These are phyloP conservation scores for Saccharomycopsis hybrid DNA, from an alignment of 1,139 yeast genomes.

Conservation along the genomic window DNA sequence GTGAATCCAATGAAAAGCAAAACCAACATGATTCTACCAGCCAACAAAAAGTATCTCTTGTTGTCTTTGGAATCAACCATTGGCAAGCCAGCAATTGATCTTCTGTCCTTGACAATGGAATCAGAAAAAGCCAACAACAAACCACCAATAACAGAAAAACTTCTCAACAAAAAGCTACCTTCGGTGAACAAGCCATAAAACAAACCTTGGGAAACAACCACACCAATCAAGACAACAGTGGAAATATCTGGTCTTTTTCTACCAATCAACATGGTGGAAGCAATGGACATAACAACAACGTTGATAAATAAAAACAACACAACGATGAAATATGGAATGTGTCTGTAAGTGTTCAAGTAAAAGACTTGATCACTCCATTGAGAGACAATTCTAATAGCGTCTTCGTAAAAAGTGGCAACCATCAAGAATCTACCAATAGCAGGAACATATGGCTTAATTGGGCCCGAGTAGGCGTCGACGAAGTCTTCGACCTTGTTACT, in stretches of 20 bases:
- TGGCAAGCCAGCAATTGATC: conserved; percentile 88
- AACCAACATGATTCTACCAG: conserved; percentile 83
- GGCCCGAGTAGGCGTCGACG: conserved; percentile 33
- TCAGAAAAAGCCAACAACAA: conserved; percentile 84
- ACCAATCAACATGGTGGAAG: conserved; percentile 66
- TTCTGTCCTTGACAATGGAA: conserved; percentile 74
- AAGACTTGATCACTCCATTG: conserved; percentile 93
- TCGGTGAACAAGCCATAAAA: conserved; percentile 87
- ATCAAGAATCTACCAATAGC: conserved; percentile 83
- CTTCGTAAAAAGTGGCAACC: conserved; percentile 93
- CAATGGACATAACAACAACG: conserved; percentile 62
- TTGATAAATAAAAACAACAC: conserved; percentile 59
- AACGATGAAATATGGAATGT: conserved; percentile 74
- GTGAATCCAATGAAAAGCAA: conserved; percentile 84
- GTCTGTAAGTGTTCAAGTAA: conserved; percentile 76
- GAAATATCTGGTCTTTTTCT: conserved; percentile 70
- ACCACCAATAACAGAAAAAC: conserved; percentile 90
- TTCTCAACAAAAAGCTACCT: conserved; percentile 74
- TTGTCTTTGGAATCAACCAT: conserved; percentile 76
- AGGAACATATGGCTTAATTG: conserved; percentile 68
- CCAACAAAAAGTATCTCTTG: conserved; percentile 78
- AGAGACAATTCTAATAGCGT: conserved; percentile 71
- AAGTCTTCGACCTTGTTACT: conserved; percentile 31
- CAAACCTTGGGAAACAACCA: conserved; percentile 78
- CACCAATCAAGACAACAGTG: conserved; percentile 61